Percentiles rank a stretch among this genome's conserved stretches.
phyloP scores from a whole-genome alignment of 192 early-diverging fungal genomes.

The Geranomyces variabilis region DNA sequence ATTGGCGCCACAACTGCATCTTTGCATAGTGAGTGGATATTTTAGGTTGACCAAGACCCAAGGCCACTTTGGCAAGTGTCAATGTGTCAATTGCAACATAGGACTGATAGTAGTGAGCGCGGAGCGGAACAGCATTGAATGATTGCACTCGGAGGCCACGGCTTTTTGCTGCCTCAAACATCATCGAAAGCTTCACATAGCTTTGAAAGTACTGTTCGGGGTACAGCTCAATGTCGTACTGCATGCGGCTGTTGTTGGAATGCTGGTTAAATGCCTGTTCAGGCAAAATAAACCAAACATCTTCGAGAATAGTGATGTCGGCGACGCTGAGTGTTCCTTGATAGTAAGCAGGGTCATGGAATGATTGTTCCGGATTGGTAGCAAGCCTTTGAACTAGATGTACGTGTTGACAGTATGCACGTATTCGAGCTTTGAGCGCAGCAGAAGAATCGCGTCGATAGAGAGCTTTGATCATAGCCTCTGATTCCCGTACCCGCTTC shows the following conservation, averaged over 20 bases:
- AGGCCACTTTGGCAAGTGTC: not conserved
- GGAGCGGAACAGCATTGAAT: constrained; percentile 27
- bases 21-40: not conserved
- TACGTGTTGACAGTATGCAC: not conserved
- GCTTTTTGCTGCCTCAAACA: not conserved
- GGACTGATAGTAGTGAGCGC: constrained; percentile 1
- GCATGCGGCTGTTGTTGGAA: not conserved
- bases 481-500: not conserved
- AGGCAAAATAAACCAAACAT: not conserved
- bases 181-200: not conserved
- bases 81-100: constrained; percentile 23
- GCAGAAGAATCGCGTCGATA: not conserved
- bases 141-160: not conserved
- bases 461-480: not conserved
- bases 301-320: constrained; percentile 1
- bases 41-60: not conserved
- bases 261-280: not conserved
- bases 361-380: not conserved
- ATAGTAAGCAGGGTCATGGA: not conserved
- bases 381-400: not conserved
- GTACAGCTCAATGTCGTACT: not conserved
- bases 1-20: not conserved
- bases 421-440: not conserved
- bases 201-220: constrained; percentile 1
- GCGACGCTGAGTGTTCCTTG: not conserved